phyloP scores from a whole-genome alignment of 306 rosid species.

The Ormosia semicastrata region DNA sequence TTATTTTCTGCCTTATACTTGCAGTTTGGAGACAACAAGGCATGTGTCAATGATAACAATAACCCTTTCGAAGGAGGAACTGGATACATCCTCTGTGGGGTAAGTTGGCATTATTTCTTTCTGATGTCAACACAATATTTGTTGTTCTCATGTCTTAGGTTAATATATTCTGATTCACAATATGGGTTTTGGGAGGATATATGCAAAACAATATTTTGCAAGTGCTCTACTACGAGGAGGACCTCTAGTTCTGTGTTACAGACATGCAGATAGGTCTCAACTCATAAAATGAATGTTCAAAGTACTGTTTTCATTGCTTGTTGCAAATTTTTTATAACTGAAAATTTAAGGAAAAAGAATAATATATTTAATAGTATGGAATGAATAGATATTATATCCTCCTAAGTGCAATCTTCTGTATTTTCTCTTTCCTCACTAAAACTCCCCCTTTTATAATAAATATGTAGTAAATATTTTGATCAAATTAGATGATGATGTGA shows the following conservation, averaged over 20 bases:
- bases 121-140: not conserved
- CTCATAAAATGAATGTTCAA: not conserved
- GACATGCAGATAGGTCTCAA: not conserved
- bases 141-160: too few relatives aligned
- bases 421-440: not conserved
- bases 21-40: conserved; percentile 86
- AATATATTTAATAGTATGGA: not conserved
- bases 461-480: not conserved
- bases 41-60: conserved; percentile 90
- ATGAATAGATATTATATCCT: not conserved
- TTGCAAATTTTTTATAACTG: not conserved
- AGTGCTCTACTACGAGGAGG: not conserved
- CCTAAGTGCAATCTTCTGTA: not conserved
- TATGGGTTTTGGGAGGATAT: not conserved
- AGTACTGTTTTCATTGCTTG: not conserved
- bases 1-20: not conserved
- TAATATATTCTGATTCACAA: not conserved
- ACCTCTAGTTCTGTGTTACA: not conserved
- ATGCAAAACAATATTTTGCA: not conserved
- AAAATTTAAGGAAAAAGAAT: not conserved
- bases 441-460: not conserved
- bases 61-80: conserved; percentile 70
- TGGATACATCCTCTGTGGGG: conserved; percentile 70
- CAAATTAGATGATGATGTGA: not conserved
- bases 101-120: conserved; percentile 27